Percentiles rank a stretch among this genome's conserved stretches.
Evolutionary conservation across 2,329 filamentous ascomycete genomes (phyloP).

Genomic region (Aplosporella prunicola): DNA sequence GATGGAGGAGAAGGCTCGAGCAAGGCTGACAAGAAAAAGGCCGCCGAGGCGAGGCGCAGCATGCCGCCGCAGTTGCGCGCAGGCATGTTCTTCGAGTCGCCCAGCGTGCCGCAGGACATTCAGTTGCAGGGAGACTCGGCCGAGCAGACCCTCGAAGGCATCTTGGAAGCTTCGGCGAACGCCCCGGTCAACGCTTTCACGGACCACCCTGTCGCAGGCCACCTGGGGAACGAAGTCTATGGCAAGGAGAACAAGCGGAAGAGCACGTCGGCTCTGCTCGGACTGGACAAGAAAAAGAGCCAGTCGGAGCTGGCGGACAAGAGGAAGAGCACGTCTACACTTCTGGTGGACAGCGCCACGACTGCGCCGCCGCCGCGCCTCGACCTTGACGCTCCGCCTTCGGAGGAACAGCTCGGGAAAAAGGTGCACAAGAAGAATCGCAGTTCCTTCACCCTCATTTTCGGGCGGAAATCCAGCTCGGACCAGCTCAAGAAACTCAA

Average conservation of each 20-base stretch:
- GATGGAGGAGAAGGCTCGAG: slow-evolving; percentile 15
- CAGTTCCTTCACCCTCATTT: slow-evolving; percentile 28
- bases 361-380: no score
- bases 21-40: slow-evolving; percentile 18
- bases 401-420: no score
- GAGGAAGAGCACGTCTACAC: no score
- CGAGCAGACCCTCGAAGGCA: slow-evolving; percentile 79
- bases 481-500: slow-evolving; percentile 30
- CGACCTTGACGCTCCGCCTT: no score
- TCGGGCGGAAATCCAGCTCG: slow-evolving; percentile 27
- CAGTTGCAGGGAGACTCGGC: slow-evolving; percentile 66
- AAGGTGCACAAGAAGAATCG: slow-evolving; percentile 28
- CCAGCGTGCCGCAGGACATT: slow-evolving; percentile 46
- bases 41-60: slow-evolving; percentile 24
- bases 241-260: slow-evolving; percentile 37
- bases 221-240: slow-evolving; percentile 66
- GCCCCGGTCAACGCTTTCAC: slow-evolving; percentile 89
- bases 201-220: slow-evolving; percentile 74
- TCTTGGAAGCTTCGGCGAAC: slow-evolving; percentile 77
- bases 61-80: slow-evolving; percentile 79
- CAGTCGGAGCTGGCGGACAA: slow-evolving; percentile 17
- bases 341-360: neutral
- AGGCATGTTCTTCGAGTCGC: slow-evolving; percentile 79
- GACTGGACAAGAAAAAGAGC: slow-evolving; percentile 15
- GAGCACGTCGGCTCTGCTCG: slow-evolving; percentile 28